phyloP scores from a whole-genome alignment of 345 rosid species.

The Arabis alpina region DNA sequence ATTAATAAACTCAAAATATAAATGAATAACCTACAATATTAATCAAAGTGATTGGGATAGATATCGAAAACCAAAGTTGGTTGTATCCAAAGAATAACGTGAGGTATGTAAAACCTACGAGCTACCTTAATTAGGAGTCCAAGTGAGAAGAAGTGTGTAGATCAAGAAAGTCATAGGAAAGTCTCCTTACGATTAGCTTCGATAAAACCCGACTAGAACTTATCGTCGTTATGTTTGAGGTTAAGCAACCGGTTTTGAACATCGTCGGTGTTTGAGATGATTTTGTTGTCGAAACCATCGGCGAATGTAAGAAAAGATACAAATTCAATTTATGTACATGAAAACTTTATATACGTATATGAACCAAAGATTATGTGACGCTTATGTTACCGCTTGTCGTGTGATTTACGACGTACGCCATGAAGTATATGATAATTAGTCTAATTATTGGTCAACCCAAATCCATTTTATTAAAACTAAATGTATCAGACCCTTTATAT shows the following conservation, averaged over 20 bases:
- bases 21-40: too few species aligned
- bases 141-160: conserved; percentile 47
- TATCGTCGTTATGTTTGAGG: conserved; percentile 26
- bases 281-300: conserved; percentile 62
- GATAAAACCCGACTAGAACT: conserved; percentile 14
- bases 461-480: too few species aligned
- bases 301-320: conserved; percentile 55
- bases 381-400: too few species aligned
- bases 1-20: too few species aligned
- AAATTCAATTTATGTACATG: too few species aligned
- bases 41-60: conserved; percentile 49
- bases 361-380: too few species aligned
- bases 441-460: too few species aligned
- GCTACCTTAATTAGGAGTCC: conserved; percentile 53
- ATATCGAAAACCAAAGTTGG: conserved; percentile 58
- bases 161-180: conserved; percentile 33
- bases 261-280: conserved; percentile 37
- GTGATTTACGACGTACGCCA: too few species aligned
- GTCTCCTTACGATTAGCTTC: conserved; percentile 24
- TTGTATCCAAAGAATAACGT: conserved; percentile 60
- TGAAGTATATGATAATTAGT: too few species aligned
- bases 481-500: too few species aligned
- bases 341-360: too few species aligned
- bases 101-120: conserved; percentile 43
- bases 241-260: conserved; percentile 17